Evolutionary conservation across 2,329 filamentous ascomycete genomes (phyloP).

Genomic region (Davidsoniella eucalypti): DNA sequence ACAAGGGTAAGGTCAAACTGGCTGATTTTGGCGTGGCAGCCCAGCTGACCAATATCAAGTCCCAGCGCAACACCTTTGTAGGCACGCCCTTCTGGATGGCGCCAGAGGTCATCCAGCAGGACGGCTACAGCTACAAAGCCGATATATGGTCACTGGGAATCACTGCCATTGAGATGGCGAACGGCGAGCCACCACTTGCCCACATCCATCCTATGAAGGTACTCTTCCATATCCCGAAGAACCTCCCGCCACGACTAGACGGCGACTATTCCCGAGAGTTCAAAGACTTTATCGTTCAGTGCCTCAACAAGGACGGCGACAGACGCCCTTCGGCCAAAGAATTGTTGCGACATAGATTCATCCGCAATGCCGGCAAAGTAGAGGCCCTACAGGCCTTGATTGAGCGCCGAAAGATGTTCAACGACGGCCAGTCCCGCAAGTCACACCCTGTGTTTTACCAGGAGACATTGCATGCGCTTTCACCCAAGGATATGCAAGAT

Average conservation of each 20-base stretch:
- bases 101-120: slow-evolving; percentile 82
- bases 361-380: slow-evolving; percentile 70
- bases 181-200: slow-evolving; percentile 76
- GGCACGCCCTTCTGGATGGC: slow-evolving; percentile 98
- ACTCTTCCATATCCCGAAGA: slow-evolving; percentile 79
- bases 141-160: slow-evolving; percentile 91
- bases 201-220: slow-evolving; percentile 88
- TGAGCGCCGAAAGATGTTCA: slow-evolving; percentile 64
- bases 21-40: slow-evolving; percentile 96
- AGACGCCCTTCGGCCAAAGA: slow-evolving; percentile 72
- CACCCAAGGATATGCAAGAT: slow-evolving; percentile 52
- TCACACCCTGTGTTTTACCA: slow-evolving; percentile 77
- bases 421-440: slow-evolving; percentile 52
- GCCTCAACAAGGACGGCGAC: slow-evolving; percentile 83
- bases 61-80: slow-evolving; percentile 91
- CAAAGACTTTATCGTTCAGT: slow-evolving; percentile 83
- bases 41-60: slow-evolving; percentile 94
- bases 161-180: slow-evolving; percentile 76
- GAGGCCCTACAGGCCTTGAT: slow-evolving; percentile 81
- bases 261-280: slow-evolving; percentile 79
- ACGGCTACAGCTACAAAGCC: slow-evolving; percentile 69
- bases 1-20: slow-evolving; percentile 80
- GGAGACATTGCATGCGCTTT: slow-evolving; percentile 66
- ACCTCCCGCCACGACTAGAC: slow-evolving; percentile 66
- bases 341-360: slow-evolving; percentile 73